Evolutionary conservation across 2,329 filamentous ascomycete species (phyloP), one percentile per base, ranked within the genome.

Genomic region (Phyllosticta ampelicida): DNA sequence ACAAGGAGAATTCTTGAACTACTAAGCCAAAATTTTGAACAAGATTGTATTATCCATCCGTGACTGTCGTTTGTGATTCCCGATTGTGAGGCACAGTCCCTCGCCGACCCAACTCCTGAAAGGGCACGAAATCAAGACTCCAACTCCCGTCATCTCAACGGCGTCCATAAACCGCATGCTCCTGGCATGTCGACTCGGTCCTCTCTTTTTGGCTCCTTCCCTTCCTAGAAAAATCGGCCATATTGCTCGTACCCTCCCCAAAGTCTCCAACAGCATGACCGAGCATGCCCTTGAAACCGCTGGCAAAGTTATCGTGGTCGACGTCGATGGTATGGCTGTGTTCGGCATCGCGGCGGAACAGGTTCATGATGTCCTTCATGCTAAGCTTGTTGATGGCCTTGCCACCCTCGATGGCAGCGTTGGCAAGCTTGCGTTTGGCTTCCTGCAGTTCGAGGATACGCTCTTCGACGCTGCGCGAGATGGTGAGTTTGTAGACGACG

Each of bases 381-480:
- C 86, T 89, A 54, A 99, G 78, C 75, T 96, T 96, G 69, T 88
- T 83, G 16, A 85, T 82, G 61, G 86, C 88, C 68, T 84, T 87
- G 63, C 84, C 86, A 62, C 85, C 85, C 72, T 96, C 94, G 60
- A 99, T 94, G 11, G 94, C 89, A 61, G 91, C 86, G 67, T 90
- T 86, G n/a, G 94, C 92, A 11, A 99, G 81, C 65, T 90, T 84
- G 10, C 94, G 84, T 76, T 99, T 99, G 73, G 90, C 90, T 62
- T 96, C 87, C 73, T 99, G 94, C 20, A 99, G 81, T 61, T 88
- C 89, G n/a, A 97, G 77, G 65, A 99, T 99, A 60, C 91, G 85
- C 72, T 92, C 90, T 77, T 99, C 94, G 58, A 99, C 92, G 0
- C 87, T 91, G 63, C 86, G 80, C 63, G 83, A 82, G 61, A 99